phyloP scores from a whole-genome alignment of 371 early-diverging fungal species.

The Haplosporangium sp. region DNA sequence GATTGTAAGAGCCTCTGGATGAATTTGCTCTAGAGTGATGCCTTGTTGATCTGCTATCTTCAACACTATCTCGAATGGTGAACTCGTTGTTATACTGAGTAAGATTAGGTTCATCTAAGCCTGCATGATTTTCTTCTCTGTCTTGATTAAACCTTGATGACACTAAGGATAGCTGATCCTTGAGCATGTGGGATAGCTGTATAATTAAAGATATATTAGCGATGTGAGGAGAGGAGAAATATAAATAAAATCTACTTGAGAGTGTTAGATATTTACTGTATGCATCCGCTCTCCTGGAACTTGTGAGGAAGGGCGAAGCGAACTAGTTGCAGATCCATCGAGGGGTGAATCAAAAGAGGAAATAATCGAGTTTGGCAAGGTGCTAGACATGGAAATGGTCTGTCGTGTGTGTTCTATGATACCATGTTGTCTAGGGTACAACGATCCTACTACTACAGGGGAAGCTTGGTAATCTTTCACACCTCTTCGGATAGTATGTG shows the following conservation, averaged over 20 bases:
- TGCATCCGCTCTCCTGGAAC: conserved; percentile 20
- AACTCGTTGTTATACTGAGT: background rate
- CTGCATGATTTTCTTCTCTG: background rate
- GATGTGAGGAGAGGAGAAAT: background rate
- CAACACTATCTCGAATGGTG: background rate
- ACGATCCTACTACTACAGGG: conserved; percentile 6
- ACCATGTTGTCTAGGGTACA: background rate
- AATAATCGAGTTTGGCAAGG: background rate
- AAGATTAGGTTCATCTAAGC: background rate
- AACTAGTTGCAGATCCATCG: background rate
- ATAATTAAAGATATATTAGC: background rate
- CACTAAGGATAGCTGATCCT: conserved; percentile 32
- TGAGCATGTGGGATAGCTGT: conserved; percentile 31
- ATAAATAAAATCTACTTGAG: background rate
- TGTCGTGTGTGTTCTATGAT: conserved; percentile 3
- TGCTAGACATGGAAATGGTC: background rate
- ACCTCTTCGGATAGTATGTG: background rate
- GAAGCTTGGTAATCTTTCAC: background rate
- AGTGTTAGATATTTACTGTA: conserved; percentile 18
- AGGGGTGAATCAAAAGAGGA: background rate
- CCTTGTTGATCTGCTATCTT: background rate
- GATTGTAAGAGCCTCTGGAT: background rate
- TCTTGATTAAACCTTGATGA: background rate
- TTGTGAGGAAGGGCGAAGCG: background rate
- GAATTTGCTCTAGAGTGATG: background rate